These are phyloP conservation scores for Penicillium riverlandense DNA, from an alignment of 495 filamentous ascomycete species.

Conservation along the genomic window DNA sequence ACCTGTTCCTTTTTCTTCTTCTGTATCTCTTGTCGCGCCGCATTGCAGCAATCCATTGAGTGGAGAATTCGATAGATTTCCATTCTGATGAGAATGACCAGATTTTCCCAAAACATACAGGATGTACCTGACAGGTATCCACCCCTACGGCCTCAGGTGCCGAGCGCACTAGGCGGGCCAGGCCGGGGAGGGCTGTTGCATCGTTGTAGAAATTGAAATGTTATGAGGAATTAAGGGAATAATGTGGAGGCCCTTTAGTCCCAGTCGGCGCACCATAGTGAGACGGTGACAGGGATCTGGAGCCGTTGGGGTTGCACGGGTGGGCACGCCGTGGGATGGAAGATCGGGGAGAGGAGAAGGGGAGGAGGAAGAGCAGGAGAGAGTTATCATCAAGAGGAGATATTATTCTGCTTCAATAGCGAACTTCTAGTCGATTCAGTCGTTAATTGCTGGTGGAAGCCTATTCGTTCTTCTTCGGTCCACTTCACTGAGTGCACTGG, in stretches of 20 bases:
- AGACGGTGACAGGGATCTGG: conserved; percentile 7
- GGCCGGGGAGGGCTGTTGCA: too few relatives aligned
- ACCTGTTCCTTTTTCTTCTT: background rate
- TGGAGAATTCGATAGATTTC: background rate
- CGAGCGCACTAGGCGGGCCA: too few relatives aligned
- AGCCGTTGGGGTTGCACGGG: conserved; percentile 16
- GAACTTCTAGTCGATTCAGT: background rate
- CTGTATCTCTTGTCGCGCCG: background rate
- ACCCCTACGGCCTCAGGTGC: too few relatives aligned
- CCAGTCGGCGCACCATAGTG: too few relatives aligned
- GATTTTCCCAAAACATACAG: too few relatives aligned
- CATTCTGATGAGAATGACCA: background rate
- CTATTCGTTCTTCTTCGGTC: too few relatives aligned
- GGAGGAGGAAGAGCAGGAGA: background rate
- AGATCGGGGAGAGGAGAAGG: background rate
- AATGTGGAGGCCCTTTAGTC: too few relatives aligned
- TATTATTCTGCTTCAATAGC: background rate
- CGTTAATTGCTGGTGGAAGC: conserved; percentile 20
- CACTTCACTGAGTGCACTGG: too few relatives aligned
- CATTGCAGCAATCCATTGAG: too few relatives aligned
- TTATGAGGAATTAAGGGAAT: too few relatives aligned
- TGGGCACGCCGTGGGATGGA: conserved; percentile 2
- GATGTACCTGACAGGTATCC: too few relatives aligned
- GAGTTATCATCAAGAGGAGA: conserved; percentile 1
- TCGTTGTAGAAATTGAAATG: too few relatives aligned